These are phyloP conservation scores for Claviceps capensis DNA, from an alignment of 2,329 filamentous ascomycete genomes.

Conservation along the genomic window DNA sequence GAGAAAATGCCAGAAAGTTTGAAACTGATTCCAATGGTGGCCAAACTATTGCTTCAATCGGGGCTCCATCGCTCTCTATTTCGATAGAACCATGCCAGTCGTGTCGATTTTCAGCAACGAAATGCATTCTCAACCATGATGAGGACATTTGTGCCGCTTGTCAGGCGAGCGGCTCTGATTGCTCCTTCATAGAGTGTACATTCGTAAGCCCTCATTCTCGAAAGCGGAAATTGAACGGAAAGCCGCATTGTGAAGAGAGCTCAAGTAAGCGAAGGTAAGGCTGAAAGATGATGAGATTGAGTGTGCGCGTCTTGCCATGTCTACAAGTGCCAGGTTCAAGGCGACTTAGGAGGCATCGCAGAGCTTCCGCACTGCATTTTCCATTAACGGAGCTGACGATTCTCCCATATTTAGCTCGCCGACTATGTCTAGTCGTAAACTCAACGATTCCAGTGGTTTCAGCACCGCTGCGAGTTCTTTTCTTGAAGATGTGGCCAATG, in stretches of 20 bases:
- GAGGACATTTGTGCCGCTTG: slow-evolving; percentile 65
- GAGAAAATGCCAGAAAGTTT: slow-evolving; percentile 32
- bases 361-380: not conserved
- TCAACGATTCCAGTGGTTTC: slow-evolving; percentile 44
- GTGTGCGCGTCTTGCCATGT: not conserved
- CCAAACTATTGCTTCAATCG: slow-evolving; percentile 38
- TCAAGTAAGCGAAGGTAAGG: slow-evolving; percentile 56
- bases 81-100: slow-evolving; percentile 52
- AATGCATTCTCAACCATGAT: slow-evolving; percentile 64
- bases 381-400: not conserved
- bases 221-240: slow-evolving; percentile 64
- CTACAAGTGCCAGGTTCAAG: not conserved
- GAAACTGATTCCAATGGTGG: slow-evolving; percentile 37
- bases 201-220: slow-evolving; percentile 46
- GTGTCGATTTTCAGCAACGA: slow-evolving; percentile 58
- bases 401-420: slow-evolving; percentile 34
- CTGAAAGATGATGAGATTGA: slow-evolving; percentile 3
- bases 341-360: not conserved
- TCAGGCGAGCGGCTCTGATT: slow-evolving; percentile 64
- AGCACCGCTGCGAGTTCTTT: slow-evolving; percentile 49
- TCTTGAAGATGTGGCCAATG: slow-evolving; percentile 57
- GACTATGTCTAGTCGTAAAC: slow-evolving; percentile 35
- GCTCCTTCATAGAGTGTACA: slow-evolving; percentile 57
- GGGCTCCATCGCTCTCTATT: slow-evolving; percentile 28
- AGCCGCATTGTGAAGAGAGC: slow-evolving; percentile 43